These are phyloP conservation scores for Cryphonectria radicalis DNA, from an alignment of 2,329 filamentous ascomycete species.

Conservation along the genomic window DNA sequence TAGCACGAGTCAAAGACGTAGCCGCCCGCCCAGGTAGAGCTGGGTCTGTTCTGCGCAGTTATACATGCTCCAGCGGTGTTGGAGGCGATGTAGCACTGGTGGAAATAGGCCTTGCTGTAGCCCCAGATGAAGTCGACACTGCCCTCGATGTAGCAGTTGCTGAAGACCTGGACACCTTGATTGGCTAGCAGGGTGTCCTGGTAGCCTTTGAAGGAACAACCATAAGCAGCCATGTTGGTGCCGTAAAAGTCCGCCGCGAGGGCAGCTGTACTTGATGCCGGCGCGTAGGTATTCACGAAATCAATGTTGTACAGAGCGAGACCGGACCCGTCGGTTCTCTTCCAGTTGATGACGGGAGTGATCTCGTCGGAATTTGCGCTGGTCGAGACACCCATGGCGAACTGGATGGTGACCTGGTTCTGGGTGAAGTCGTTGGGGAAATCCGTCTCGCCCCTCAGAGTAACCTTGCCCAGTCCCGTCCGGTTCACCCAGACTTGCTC, in stretches of 20 bases:
- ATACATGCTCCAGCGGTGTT: constrained; percentile 41
- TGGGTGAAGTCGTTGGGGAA: constrained; percentile 42
- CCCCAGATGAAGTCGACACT: constrained; percentile 39
- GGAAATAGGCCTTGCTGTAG: constrained; percentile 42
- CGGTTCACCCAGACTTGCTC: constrained; percentile 47
- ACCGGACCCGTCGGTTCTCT: constrained; percentile 40
- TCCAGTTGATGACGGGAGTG: constrained; percentile 49
- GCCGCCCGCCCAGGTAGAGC: constrained; percentile 37
- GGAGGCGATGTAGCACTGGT: constrained; percentile 44
- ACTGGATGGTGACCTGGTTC: constrained; percentile 43
- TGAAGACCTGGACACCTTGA: constrained; percentile 40
- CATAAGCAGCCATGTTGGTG: constrained; percentile 40
- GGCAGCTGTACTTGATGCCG: constrained; percentile 34
- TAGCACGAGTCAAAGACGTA: constrained; percentile 40
- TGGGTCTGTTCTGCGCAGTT: constrained; percentile 39
- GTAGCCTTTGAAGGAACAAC: constrained; percentile 37
- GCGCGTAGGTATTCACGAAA: constrained; percentile 39
- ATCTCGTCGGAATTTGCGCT: constrained; percentile 45
- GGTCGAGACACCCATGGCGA: constrained; percentile 44
- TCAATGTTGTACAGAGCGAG: constrained; percentile 59
- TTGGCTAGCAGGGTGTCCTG: constrained; percentile 39
- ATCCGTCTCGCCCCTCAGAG: constrained; percentile 40
- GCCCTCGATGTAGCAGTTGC: constrained; percentile 41
- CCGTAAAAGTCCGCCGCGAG: constrained; percentile 41
- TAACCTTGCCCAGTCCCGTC: constrained; percentile 41